Base-by-base conservation (phyloP, 768 basidiomycete species). In the Pisolithus tinctorius region DNA sequence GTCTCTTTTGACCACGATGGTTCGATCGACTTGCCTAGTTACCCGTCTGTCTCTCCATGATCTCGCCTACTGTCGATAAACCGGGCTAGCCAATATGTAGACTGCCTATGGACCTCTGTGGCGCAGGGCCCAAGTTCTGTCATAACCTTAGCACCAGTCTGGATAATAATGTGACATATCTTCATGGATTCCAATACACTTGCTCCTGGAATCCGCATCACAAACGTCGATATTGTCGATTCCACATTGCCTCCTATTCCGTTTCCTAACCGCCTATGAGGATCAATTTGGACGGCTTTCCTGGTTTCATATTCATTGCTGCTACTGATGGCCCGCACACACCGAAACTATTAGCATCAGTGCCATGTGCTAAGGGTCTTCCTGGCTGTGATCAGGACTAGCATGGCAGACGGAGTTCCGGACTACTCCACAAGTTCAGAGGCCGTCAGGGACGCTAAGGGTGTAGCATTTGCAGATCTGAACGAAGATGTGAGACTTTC, bases 221-320 rank as follows among this genome's bases (percentile, higher is more conserved):
- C 63, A 77, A 17, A 80, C 3, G 78, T 96, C 9, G 78, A 91
- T 10, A 81, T 89, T 3, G 66, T 79, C 7, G 88, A 93, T 59
- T 80, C 75, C 4, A 78, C 85, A 0, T 79, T 78, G 1, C 87
- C 90, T 0, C 59, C 82, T 0, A 63, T 94, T 5, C 92, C 93
- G 0, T 68, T 94, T 13, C 77, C 91, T 0, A 67, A 97, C 45
- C 84, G 83, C 54, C 70, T 93, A 0, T 96, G 93, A 30, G 96
- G 98, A 85, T 80, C 47, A 88, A 97, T 65, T 74, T 95, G n/a
- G 94, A 98, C 63, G 96, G 96, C 2, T 98, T 88, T 69, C 93
- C 95, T 0, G 96, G 97, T 59, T 60, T 97, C 7, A 69, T 96
- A 6, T 60, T 82, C 8, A 81, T 83, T 23, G 61, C 76, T 1